Conservation (phyloP, 768 basidiomycete species). For the Polyporus arcularius region DNA sequence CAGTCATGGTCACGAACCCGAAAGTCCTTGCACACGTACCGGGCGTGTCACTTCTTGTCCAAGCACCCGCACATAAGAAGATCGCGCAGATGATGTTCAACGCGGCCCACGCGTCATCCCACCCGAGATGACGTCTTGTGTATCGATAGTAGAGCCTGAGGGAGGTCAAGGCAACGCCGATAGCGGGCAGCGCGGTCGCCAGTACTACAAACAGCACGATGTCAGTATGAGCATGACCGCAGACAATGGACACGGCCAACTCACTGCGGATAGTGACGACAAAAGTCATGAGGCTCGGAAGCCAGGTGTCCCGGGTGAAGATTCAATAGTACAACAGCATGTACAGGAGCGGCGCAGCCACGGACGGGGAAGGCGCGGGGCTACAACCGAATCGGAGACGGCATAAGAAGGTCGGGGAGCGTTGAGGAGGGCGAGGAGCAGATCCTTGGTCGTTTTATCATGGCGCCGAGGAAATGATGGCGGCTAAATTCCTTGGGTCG, state of each 20-base stretch:
- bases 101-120: conserved; percentile 21
- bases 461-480: too few species aligned
- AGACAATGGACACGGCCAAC: not conserved
- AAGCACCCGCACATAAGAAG: conserved; percentile 20
- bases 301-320: too few species aligned
- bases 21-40: not conserved
- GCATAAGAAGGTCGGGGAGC: too few species aligned
- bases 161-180: conserved; percentile 10
- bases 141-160: conserved; percentile 17
- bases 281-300: conserved; percentile 2
- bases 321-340: not conserved
- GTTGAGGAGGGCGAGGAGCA: too few species aligned
- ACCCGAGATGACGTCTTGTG: conserved; percentile 16
- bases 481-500: too few species aligned
- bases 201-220: conserved; percentile 2
- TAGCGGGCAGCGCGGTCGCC: conserved; percentile 14
- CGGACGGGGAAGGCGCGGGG: too few species aligned
- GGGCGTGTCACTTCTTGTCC: conserved; percentile 15
- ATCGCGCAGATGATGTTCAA: conserved; percentile 5
- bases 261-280: conserved; percentile 14
- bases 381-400: too few species aligned
- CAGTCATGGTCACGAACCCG: not conserved
- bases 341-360: too few species aligned
- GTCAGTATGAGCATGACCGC: not conserved
- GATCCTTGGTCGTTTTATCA: too few species aligned